Evolutionary conservation across 495 filamentous ascomycete species (phyloP).

Genomic region (Immersiella caudata): DNA sequence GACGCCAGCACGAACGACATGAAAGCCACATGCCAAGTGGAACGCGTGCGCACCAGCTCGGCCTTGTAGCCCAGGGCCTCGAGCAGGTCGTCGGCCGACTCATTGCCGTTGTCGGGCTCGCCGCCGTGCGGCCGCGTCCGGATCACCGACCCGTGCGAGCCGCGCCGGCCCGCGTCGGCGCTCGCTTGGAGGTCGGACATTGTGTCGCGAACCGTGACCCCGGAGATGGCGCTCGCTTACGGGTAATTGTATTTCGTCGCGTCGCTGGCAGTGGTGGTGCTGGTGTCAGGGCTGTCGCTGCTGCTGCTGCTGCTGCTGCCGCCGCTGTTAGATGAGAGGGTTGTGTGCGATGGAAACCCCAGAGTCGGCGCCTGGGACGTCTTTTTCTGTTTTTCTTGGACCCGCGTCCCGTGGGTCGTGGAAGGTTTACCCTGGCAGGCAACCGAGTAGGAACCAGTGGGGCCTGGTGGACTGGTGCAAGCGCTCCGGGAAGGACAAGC

Average conservation of each 20-base stretch:
- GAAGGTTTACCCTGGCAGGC: neutral
- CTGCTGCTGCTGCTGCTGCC: neutral
- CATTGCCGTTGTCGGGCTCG: slow-evolving; percentile 13
- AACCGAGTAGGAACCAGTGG: neutral
- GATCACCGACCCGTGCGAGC: slow-evolving; percentile 8
- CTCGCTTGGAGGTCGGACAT: slow-evolving; percentile 1
- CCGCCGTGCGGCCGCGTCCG: neutral
- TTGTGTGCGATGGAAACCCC: neutral
- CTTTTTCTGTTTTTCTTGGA: neutral
- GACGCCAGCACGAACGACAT: slow-evolving; percentile 60
- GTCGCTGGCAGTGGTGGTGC: neutral
- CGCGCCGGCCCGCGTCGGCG: slow-evolving; percentile 6
- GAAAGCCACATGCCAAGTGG: slow-evolving; percentile 59
- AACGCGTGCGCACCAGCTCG: slow-evolving; percentile 54
- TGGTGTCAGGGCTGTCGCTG: neutral
- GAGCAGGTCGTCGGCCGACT: slow-evolving; percentile 51
- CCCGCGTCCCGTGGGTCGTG: neutral
- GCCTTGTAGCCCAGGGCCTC: slow-evolving; percentile 56
- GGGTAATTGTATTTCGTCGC: neutral
- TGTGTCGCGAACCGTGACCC: neutral
- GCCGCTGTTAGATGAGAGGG: neutral
- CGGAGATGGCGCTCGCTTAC: neutral
- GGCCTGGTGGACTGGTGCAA: neutral
- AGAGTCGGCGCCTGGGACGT: neutral
- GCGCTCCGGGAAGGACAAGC: neutral